Percentiles rank a stretch among this genome's conserved stretches.
phyloP scores from a whole-genome alignment of 768 basidiomycete genomes.

The Mycena vulgaris region DNA sequence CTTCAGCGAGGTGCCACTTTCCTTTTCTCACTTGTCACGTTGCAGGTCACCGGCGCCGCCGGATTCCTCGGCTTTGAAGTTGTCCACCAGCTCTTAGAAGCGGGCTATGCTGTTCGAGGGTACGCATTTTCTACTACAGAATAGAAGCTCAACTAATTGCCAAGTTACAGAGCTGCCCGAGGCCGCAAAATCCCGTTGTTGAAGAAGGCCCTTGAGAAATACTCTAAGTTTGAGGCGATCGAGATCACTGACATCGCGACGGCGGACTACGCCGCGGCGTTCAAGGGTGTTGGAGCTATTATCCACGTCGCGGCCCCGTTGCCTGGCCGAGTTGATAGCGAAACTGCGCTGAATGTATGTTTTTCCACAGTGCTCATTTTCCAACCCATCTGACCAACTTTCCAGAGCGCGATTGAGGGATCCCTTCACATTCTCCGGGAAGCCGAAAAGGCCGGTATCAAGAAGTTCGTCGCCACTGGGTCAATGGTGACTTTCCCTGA shows the following conservation, averaged over 20 bases:
- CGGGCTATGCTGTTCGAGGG: conserved; percentile 38
- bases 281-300: conserved; percentile 30
- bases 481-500: conserved; percentile 37
- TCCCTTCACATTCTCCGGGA: conserved; percentile 46
- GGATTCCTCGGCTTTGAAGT: conserved; percentile 39
- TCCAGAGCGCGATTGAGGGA: conserved; percentile 45
- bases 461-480: conserved; percentile 43
- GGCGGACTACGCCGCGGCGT: conserved; percentile 25
- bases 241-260: conserved; percentile 38
- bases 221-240: conserved; percentile 36
- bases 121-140: neutral
- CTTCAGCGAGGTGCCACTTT: neutral
- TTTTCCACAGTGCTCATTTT: neutral
- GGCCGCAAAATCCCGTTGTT: conserved; percentile 35
- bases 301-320: conserved; percentile 33
- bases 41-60: conserved; percentile 21
- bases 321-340: conserved; percentile 28
- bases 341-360: conserved; percentile 18
- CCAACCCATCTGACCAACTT: neutral
- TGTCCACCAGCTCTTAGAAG: conserved; percentile 34
- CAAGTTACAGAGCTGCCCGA: conserved; percentile 29
- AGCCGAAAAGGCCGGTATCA: conserved; percentile 42
- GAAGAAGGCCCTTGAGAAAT: conserved; percentile 33
- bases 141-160: neutral
- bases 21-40: neutral